phyloP scores from a whole-genome alignment of 1,284 basidiomycete genomes.

The Ceratobasidium sp. region DNA sequence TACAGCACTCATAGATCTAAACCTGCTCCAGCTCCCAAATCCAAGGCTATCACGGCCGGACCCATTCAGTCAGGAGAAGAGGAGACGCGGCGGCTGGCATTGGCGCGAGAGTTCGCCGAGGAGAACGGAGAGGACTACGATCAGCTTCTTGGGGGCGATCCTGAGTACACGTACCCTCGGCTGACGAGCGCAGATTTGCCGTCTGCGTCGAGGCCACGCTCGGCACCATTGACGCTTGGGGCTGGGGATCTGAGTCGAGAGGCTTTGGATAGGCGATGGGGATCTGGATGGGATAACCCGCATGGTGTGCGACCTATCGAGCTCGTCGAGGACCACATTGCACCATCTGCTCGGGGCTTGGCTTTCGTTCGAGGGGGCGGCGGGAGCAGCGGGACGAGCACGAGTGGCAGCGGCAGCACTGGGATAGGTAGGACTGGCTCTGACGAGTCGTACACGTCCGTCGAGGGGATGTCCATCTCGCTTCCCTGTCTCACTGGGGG shows the following conservation, averaged over 20 bases:
- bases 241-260: slow-evolving; percentile 23
- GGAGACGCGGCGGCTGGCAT: not conserved
- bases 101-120: not conserved
- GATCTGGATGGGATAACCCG: slow-evolving; percentile 31
- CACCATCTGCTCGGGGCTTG: not conserved
- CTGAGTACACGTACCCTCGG: no score
- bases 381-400: slow-evolving; percentile 7
- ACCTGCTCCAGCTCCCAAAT: not conserved
- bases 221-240: not conserved
- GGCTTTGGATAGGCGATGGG: slow-evolving; percentile 27
- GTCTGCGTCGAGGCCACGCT: slow-evolving; percentile 4
- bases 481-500: not conserved
- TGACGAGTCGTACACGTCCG: slow-evolving; percentile 33
- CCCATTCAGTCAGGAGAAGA: not conserved
- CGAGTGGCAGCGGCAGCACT: slow-evolving; percentile 19
- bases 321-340: slow-evolving; percentile 10
- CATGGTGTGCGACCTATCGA: not conserved
- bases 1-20: not conserved
- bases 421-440: slow-evolving; percentile 29
- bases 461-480: not conserved
- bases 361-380: not conserved
- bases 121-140: not conserved
- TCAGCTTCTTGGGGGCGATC: no score
- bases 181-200: not conserved
- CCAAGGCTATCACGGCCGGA: not conserved